Evolutionary conservation across 2,329 filamentous ascomycete genomes (phyloP).

Genomic region (Beauveria asiatica): DNA sequence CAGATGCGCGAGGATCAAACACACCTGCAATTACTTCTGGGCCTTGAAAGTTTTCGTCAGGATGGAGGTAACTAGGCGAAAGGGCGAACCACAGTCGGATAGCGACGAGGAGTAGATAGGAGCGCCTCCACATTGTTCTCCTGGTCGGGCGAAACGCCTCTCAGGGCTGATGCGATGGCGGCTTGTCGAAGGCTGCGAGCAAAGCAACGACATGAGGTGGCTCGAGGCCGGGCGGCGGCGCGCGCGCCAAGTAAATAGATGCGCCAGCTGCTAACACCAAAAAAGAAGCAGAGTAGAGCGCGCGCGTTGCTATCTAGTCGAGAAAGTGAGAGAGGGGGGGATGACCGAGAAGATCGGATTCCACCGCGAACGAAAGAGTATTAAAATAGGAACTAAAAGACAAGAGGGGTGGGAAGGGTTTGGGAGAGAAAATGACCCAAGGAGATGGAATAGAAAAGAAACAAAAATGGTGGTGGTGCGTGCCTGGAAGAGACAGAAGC

Average conservation of each 20-base stretch:
- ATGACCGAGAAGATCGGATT: background rate
- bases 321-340: background rate
- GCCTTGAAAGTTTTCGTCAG: conserved; percentile 98
- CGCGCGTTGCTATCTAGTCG: background rate
- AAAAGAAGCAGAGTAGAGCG: background rate
- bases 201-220: conserved; percentile 13
- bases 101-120: conserved; percentile 75
- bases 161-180: conserved; percentile 11
- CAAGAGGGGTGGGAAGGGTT: background rate
- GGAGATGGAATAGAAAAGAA: conserved; percentile 7
- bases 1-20: conserved; percentile 23
- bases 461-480: background rate
- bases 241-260: conserved; percentile 8
- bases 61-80: conserved; percentile 92
- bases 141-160: conserved; percentile 11
- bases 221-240: background rate
- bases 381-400: background rate
- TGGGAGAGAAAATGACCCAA: background rate
- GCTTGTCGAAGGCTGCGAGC: conserved; percentile 16
- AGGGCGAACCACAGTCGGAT: conserved; percentile 90
- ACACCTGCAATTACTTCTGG: conserved; percentile 94
- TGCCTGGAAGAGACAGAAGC: background rate
- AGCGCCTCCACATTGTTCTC: conserved; percentile 74
- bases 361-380: background rate
- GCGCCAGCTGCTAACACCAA: background rate